Conservation (phyloP, 1,284 basidiomycete genomes). For the Puccinia novopanici region DNA sequence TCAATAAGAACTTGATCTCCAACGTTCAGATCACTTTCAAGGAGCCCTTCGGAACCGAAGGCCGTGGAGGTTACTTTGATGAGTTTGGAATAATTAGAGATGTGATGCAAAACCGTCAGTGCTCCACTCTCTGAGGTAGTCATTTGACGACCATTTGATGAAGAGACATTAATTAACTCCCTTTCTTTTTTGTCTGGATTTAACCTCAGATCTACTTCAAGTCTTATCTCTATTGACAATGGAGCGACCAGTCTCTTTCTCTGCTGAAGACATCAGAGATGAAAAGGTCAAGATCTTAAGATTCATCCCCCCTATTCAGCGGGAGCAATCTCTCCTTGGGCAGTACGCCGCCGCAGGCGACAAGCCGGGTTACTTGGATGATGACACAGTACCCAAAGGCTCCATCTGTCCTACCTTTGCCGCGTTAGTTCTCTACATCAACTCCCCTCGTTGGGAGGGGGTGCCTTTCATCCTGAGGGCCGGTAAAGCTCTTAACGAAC, state of each 20-base stretch:
- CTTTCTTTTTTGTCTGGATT: neutral
- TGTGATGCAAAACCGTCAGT: constrained; percentile 91
- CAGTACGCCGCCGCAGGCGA: constrained; percentile 84
- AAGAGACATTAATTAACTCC: neutral
- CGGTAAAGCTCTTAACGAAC: constrained; percentile 94
- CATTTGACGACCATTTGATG: neutral
- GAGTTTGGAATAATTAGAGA: constrained; percentile 97
- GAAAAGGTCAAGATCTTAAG: constrained; percentile 97
- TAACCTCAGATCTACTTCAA: constrained; percentile 77
- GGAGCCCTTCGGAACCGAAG: constrained; percentile 95
- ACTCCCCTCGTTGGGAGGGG: constrained; percentile 94
- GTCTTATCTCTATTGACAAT: constrained; percentile 88
- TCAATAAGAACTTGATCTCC: constrained; percentile 91
- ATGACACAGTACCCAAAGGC: constrained; percentile 85
- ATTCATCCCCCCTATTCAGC: constrained; percentile 77
- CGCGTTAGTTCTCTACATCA: constrained; percentile 80
- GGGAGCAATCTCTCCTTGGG: constrained; percentile 78
- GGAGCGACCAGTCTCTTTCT: constrained; percentile 96
- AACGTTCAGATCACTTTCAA: constrained; percentile 99
- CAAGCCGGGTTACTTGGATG: constrained; percentile 95
- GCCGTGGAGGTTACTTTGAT: constrained; percentile 95
- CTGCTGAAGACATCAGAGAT: constrained; percentile 91
- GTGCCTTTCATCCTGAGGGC: constrained; percentile 96
- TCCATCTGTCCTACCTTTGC: constrained; percentile 92
- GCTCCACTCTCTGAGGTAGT: neutral